Base-by-base conservation (phyloP, 2,329 filamentous ascomycete genomes). In the Chaetomiaceae sp. region DNA sequence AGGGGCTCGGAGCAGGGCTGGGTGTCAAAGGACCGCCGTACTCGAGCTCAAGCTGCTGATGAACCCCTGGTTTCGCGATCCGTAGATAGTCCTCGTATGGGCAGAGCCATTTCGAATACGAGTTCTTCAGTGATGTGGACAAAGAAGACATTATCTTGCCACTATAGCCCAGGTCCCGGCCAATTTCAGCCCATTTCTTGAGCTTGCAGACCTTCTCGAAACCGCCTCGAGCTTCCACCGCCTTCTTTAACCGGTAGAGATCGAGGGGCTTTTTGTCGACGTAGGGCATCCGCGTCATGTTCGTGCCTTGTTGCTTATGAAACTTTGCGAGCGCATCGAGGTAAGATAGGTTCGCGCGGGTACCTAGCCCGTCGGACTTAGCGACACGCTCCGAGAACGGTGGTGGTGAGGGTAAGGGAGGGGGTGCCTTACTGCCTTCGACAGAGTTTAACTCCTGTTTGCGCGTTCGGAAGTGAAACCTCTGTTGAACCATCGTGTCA, bases 91-190 rank as follows among this genome's bases (percentile, higher is more conserved):
- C 90, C 70, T 99, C 94, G 64, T 97, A 99, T 0, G 94, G 94
- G 65, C 90, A 89, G 3, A 99, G 83, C 89, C 94, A 99, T 71
- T 92, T 86, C 68, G 96, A 90, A 64, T 95, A 99, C 0, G 94
- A 97, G 69, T 99, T 99, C 69, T 97, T 99, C 37, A 99, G 79
- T 5, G 94, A 97, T 0, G 94, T 99, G 5, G 94, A 99, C 42
- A 99, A 75, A 8, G 94, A 97, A 2, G 92, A 97, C 94, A 99
- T 99, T 58, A 99, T 99, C 75, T 99, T 99, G 67, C 94, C 94
- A 66, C 92, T 97, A 71, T 99, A 99, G 50, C 94, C 94, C 43
- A 99, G 75, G 67, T 97, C 94, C 65, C 94, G 85, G 30, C 94
- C 94, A 62, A 99, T 97, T 70, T 99, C 94, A 14, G 94, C 94